Evolutionary conservation across 2,329 filamentous ascomycete species (phyloP), one percentile per base, ranked within the genome.

Genomic region (Sporothrix globosa): DNA sequence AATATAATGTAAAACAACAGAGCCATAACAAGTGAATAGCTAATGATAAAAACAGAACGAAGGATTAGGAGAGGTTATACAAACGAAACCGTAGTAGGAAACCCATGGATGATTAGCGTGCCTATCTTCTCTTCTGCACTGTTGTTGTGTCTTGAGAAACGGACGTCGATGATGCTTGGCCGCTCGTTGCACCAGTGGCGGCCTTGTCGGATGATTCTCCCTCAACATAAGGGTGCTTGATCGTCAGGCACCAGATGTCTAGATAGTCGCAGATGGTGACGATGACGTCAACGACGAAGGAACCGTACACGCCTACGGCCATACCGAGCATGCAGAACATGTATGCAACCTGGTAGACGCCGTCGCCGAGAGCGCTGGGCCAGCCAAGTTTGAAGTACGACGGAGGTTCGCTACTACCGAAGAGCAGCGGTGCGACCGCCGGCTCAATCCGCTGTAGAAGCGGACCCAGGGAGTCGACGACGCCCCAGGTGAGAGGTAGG

Each of bases 211-310:
- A 53, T 4, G 34, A 21, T 17, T 71, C 68, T 10, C 11, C 80
- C 76, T 87, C 85, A 30, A 84, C 82, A 73, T 86, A 84, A 27
- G 87, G 88, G 76, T 98, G 90, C 86, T 99, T 99, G 82, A 99
- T 99, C 1, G 92, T 97, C 79, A 99, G 84, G 79, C 96, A 99
- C 93, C 93, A 98, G 75, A 99, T 99, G 79, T 99, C 96, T 72
- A 98, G 85, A 79, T 97, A 97, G 79, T 99, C 96, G 82, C 96
- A 99, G 76, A 99, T 98, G 41, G 93, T 96, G 72, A 96, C 93
- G 75, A 99, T 97, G 70, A 98, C 94, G 79, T 98, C 96, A 44
- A 97, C 92, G 70, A 98, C 93, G 79, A 99, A 99, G 80, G 93
- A 97, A 72, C 93, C 94, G 81, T 99, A 97, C n/a, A 98, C 89